Evolutionary conservation across 768 basidiomycete genomes (phyloP).

Genomic region (Phylloporus scabripes): DNA sequence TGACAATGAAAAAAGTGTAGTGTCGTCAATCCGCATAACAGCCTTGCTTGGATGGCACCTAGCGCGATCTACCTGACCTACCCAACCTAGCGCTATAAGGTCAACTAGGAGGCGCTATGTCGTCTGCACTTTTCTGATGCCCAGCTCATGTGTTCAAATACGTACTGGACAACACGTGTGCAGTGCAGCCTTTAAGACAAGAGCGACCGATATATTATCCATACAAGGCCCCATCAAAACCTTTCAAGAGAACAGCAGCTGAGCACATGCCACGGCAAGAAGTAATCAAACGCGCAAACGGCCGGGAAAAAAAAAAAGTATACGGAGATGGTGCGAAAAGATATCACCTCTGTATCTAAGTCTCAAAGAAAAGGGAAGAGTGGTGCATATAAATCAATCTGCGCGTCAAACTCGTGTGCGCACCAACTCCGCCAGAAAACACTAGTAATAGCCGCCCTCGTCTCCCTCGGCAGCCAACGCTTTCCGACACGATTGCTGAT

Average conservation of each 20-base stretch:
- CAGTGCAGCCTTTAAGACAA: neutral
- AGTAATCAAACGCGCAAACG: neutral
- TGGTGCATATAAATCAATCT: neutral
- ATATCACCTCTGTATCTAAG: neutral
- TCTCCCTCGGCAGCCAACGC: neutral
- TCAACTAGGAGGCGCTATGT: no score
- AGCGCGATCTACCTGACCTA: no score
- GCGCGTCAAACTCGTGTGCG: slow-evolving; percentile 5
- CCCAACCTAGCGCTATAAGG: no score
- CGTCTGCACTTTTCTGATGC: no score
- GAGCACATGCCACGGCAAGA: neutral
- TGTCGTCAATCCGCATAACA: no score
- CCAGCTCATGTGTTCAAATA: no score
- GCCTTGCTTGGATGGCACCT: no score
- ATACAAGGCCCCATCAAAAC: no score
- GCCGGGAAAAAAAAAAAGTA: neutral
- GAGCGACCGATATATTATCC: neutral
- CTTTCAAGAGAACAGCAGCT: no score
- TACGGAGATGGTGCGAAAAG: no score
- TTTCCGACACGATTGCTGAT: slow-evolving; percentile 8
- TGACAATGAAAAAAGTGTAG: no score
- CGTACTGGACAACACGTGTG: no score
- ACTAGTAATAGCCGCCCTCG: neutral
- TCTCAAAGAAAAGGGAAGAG: neutral
- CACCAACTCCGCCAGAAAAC: slow-evolving; percentile 13